phyloP scores from a whole-genome alignment of 495 filamentous ascomycete species.

The Hypoxylon subgilvum region DNA sequence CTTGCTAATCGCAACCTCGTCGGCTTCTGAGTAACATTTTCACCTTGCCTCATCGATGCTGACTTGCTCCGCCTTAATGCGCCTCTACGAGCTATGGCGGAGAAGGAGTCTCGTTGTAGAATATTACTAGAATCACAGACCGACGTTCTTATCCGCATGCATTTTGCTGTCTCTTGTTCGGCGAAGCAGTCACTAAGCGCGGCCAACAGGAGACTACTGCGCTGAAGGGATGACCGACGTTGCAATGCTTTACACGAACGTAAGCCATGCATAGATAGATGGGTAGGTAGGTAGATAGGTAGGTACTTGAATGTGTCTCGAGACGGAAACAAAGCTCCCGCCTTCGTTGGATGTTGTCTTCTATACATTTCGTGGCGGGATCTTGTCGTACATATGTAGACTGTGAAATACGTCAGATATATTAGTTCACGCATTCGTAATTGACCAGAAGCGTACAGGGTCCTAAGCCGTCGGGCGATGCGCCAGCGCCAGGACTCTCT shows the following conservation, averaged over 20 bases:
- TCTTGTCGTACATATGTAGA: background rate
- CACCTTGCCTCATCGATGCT: background rate
- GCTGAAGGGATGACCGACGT: conserved; percentile 22
- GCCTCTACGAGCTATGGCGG: background rate
- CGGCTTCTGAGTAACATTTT: background rate
- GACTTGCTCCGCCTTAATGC: too few relatives aligned
- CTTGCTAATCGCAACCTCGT: background rate
- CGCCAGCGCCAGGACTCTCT: background rate
- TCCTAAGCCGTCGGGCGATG: background rate
- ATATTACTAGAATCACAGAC: conserved; percentile 14
- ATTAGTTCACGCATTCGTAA: background rate
- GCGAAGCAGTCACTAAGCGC: conserved; percentile 7
- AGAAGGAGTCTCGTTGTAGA: background rate
- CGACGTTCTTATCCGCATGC: conserved; percentile 9
- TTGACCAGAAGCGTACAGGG: background rate
- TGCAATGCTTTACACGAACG: conserved; percentile 18
- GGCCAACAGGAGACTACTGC: conserved; percentile 7
- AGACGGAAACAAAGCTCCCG: conserved; percentile 3
- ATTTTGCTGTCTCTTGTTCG: conserved; percentile 13
- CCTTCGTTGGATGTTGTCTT: conserved; percentile 21
- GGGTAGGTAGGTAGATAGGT: too few relatives aligned
- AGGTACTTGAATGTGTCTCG: too few relatives aligned
- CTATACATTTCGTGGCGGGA: background rate
- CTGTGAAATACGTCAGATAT: background rate
- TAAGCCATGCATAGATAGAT: conserved; percentile 19